Base-by-base conservation (phyloP, 2,329 filamentous ascomycete genomes). In the Botrytis hyacinthi region DNA sequence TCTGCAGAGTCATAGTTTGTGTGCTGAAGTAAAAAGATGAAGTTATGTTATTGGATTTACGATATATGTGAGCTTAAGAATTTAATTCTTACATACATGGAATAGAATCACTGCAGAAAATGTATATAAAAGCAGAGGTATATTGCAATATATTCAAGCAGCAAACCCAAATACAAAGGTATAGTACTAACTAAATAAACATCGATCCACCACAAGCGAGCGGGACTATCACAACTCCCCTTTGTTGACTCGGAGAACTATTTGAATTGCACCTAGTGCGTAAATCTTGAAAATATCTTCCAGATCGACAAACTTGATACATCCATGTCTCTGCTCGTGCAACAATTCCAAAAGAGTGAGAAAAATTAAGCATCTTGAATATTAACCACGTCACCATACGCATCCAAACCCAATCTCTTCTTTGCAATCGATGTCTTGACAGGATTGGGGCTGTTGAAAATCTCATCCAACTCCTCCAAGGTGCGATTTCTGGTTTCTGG, bases 401-500 rank as follows among this genome's bases (percentile, higher is more conserved):
- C 71, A 72, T 76, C 76, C 20, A 85, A 76, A 4, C 79, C 81
- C 26, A 85, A 74, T 62, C 80, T 81, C 79, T 84, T 84, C 77
- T 83, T 84, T 75, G 81, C 76, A 18, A 83, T 79, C 29, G 84
- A 86, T 16, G 82, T 81, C 78, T 85, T 85, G 78, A 85, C 83
- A n/a, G 84, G 84, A 74, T 83, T 84, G 68, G 81, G 79, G 29
- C 82, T 81, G 2, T 80, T 78, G 77, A 86, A 86, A 75, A 88
- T 87, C 63, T 84, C 84, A 72, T 87, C 85, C 73, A 88, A 80
- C 79, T 88, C 86, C 79, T 88, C 86, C 65, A 88, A 83, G 74
- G 85, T 87, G 68, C 85, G 82, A 68, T 84, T 83, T 77, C 84
- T 84, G 8, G 85, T 87, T 77, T 87, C 86, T 0, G 85, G 85